Evolutionary conservation across 2,329 filamentous ascomycete genomes (phyloP), one percentile per base, ranked within the genome.

Genomic region (Alternaria solani): DNA sequence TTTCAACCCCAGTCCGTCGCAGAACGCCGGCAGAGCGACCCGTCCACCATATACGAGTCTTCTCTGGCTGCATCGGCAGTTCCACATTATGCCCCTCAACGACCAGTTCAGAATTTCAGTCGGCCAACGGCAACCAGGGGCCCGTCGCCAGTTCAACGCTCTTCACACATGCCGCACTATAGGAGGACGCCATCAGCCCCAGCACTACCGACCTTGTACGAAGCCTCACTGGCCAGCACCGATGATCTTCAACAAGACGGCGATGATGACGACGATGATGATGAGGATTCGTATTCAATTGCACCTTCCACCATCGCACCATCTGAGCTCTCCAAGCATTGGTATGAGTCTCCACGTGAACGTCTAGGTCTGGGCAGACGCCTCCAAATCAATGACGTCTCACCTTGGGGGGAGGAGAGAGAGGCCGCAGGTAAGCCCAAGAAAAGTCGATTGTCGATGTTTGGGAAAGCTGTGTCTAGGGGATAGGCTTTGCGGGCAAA

Each of bases 321-420:
- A 11, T 78, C 76, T 14, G 75, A 69, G 23, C 69, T 79, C 51
- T 77, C 75, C 23, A 70, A 70, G 25, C 75, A 75, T 59, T 78
- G 75, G 75, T 73, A 73, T 51, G 71, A 70, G 39, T 74, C 72
- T 55, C 67, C 77, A 25, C 72, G 71, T 25, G 77, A 79, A 61
- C 74, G 77, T 12, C 72, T 79, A 7, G 77, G 77, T 26, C 67
- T 79, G 1, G 77, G 77, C 30, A 70, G 75, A 25, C 69, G 70
- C 16, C 65, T 78, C 55, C 73, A 70, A 23, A 77, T 74, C 65
- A 71, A 67, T 28, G 75, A 74, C 44, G 62, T 64, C 16, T 51
- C 73, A 58, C 76, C 76, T 6, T 79, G 77, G 75, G 76, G 71
- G 44, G 60, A 57, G 26, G 56, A 61, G 51, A 47, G 52, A 43